Conservation (phyloP, 208 protist genomes). For the Trypanosoma boissoni region DNA sequence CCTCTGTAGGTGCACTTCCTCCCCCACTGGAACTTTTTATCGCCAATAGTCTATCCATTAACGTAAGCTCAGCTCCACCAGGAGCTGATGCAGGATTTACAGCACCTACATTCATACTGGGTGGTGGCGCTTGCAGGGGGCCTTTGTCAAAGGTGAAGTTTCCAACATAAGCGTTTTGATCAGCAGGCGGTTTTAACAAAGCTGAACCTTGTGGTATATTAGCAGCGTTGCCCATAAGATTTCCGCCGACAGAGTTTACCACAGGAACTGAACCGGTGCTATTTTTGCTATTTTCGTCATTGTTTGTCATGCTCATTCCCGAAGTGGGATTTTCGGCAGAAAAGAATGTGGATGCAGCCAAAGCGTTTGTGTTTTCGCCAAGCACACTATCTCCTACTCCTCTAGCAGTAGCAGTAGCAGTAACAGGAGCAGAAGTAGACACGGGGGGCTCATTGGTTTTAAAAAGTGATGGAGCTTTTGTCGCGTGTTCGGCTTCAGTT, state of each 20-base stretch:
- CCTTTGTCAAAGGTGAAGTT: constrained; percentile 28
- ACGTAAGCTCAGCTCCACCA: constrained; percentile 26
- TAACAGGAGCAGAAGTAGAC: constrained; percentile 1
- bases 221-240: no score
- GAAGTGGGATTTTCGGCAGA: background rate
- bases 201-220: background rate
- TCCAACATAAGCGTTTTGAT: constrained; percentile 16
- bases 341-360: constrained; percentile 22
- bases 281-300: background rate
- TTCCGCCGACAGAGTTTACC: no score
- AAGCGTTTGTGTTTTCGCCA: background rate
- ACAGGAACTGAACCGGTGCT: background rate
- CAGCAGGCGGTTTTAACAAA: background rate
- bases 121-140: background rate
- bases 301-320: background rate
- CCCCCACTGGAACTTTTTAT: constrained; percentile 39
- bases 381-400: background rate
- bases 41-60: constrained; percentile 64
- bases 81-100: no score
- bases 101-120: no score
- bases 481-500: constrained; percentile 34
- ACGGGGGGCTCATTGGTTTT: constrained; percentile 13
- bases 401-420: background rate
- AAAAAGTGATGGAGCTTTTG: constrained; percentile 16
- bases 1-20: background rate